phyloP scores from a whole-genome alignment of 805 yeast species.

The Metschnikowia amazonensis region DNA sequence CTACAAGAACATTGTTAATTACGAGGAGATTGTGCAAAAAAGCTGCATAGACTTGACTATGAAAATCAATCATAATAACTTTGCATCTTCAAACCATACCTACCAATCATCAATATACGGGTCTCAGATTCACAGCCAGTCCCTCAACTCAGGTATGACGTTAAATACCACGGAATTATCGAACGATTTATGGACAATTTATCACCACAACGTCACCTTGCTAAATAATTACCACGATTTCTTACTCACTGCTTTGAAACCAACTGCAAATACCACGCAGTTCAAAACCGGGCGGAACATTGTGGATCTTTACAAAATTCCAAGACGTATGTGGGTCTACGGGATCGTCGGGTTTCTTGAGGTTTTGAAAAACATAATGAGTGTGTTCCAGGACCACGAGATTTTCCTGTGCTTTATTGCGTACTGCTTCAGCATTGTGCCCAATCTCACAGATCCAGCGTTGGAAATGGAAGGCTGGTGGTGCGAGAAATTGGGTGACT shows the following conservation, averaged over 20 bases:
- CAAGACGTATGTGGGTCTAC: conserved; percentile 79
- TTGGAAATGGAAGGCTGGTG: conserved; percentile 67
- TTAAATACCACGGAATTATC: conserved; percentile 46
- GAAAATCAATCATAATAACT: conserved; percentile 40
- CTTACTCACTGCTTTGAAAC: conserved; percentile 64
- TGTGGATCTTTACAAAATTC: conserved; percentile 72
- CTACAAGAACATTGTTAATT: conserved; percentile 62
- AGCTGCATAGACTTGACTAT: conserved; percentile 59
- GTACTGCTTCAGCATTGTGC: conserved; percentile 61
- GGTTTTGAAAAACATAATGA: conserved; percentile 68
- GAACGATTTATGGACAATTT: conserved; percentile 66
- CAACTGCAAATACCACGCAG: conserved; percentile 45
- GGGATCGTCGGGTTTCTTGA: conserved; percentile 80
- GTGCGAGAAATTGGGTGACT: conserved; percentile 83
- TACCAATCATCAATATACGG: conserved; percentile 14
- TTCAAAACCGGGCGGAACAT: conserved; percentile 75
- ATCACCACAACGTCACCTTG: conserved; percentile 61
- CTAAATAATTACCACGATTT: conserved; percentile 72
- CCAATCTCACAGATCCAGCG: conserved; percentile 51
- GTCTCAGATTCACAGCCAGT: conserved; percentile 14
- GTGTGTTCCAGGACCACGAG: conserved; percentile 72
- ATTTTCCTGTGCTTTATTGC: conserved; percentile 72
- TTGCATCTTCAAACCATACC: conserved; percentile 33
- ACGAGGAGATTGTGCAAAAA: conserved; percentile 66
- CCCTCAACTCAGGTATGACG: conserved; percentile 17